Base-by-base conservation (phyloP, 257 asterid species). In the Scutellaria minor region DNA sequence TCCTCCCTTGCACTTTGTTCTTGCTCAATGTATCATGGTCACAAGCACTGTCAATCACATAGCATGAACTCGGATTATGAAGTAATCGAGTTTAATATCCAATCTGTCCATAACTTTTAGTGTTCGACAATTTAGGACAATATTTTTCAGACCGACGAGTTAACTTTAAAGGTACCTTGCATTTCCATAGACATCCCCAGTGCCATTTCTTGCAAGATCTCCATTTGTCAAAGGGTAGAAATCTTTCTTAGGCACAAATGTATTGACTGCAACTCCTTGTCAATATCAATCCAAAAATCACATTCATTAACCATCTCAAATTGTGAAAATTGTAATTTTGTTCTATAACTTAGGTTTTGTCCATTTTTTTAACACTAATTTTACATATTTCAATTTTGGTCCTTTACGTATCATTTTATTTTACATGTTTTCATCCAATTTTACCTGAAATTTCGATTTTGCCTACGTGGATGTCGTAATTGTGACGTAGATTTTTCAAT, bases 1-100 rank as follows among this genome's bases (percentile, higher is more conserved):
- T 85, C n/a, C 62, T 86, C 27, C 98, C 97, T 62, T 75, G 78
- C 68, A 93, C 97, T 80, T 82, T 76, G 6, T 45, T 72, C 64
- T 10, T 20, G 40, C 59, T 71, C 62, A 93, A 37, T n/a, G 81
- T 73, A 22, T 76, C 85, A 0, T 0, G 0, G 7, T 87, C 95
- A 35, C 96, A 91, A 1, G 83, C 84, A 70, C 97, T 92, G 79
- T 35, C 9, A 41, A 37, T 31, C 3, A 31, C 12, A 59, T 11
- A 53, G 24, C 46, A 47, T n/a, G 22, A 37, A 45, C 18, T 55
- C 12, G 5, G 4, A 22, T n/a, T 44, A 20, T 42, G 37, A 31
- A 31, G 5, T 31, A 31, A 2, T 31, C 37, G 18, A 18, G 18
- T 18, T 18, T 18, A 18, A 18, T 18, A 18, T 18, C 18, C 18